Evolutionary conservation across 805 yeast genomes (phyloP), one percentile per base, ranked within the genome.

Genomic region (Komagataella ulmi): DNA sequence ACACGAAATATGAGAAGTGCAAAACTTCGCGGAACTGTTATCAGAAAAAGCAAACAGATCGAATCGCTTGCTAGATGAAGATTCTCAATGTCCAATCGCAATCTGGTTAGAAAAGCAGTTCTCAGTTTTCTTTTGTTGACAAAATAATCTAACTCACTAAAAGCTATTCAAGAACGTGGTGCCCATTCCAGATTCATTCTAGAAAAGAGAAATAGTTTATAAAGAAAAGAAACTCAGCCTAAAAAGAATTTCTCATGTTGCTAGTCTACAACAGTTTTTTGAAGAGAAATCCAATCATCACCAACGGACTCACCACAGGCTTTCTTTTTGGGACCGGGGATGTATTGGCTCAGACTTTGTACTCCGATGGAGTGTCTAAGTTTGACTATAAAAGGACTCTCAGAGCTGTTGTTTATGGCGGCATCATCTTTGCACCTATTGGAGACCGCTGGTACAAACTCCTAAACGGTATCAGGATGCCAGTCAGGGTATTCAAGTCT

Each of bases 271-370:
- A 51, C 36, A 24, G 8, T 3, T 46, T 50, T n/a, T 44, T 55
- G 1, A 45, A 49, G 14, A 56, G 46, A 18, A 61, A 67, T 45
- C 81, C 81, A 3, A 51, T 73, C 24, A 45, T 69, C 40, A 73
- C 79, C 50, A 78, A 79, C 55, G 65, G 72, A 53, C 36, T 73
- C 14, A 68, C 77, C 46, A 76, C 81, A 1, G 81, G 76, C 61
- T 53, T 72, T 12, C 63, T 80, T 44, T 87, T 88, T 62, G 93
- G 88, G 0, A 54, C 80, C 1, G 96, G 96, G 2, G 96, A 88
- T 63, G 66, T 65, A 1, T 57, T 85, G 23, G 96, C 96, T 0
- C 96, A 88, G 62, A 46, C 65, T 0, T 58, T 77, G 5, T 76
- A 45, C 49, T 14, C 36, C 7, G 21, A 45, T 24, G 43, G 47